These are phyloP conservation scores for Avicennia marina DNA, from an alignment of 257 asterid genomes.

Conservation along the genomic window DNA sequence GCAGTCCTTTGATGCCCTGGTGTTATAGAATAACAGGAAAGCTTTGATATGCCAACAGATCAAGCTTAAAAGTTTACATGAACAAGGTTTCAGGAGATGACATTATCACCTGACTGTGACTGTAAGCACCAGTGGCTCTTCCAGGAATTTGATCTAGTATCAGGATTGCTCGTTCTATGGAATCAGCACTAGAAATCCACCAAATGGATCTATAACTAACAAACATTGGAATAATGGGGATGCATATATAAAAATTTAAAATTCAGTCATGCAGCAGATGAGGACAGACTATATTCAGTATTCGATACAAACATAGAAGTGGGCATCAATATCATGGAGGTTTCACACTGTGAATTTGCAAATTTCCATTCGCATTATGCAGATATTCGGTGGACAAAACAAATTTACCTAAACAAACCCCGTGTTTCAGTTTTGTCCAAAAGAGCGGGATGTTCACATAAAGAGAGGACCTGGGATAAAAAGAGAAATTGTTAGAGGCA, in stretches of 20 bases:
- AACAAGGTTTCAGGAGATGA: too few species aligned
- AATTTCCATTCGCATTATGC: too few species aligned
- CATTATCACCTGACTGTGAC: slow-evolving; percentile 86
- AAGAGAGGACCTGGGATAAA: slow-evolving; percentile 75
- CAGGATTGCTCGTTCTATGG: slow-evolving; percentile 89
- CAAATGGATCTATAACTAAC: slow-evolving; percentile 1
- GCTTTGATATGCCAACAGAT: too few species aligned
- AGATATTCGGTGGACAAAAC: too few species aligned
- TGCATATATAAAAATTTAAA: too few species aligned
- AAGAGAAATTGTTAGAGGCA: slow-evolving; percentile 1
- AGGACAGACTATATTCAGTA: too few species aligned
- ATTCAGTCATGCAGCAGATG: too few species aligned
- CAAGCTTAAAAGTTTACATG: too few species aligned
- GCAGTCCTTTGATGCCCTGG: slow-evolving; percentile 92
- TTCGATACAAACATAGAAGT: too few species aligned
- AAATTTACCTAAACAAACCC: slow-evolving; percentile 72
- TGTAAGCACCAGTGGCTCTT: slow-evolving; percentile 98
- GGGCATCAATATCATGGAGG: too few species aligned
- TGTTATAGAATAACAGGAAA: slow-evolving; percentile 7
- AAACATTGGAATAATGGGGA: too few species aligned
- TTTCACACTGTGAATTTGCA: too few species aligned
- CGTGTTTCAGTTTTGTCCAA: slow-evolving; percentile 89
- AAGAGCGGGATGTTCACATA: slow-evolving; percentile 88
- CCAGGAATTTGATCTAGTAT: slow-evolving; percentile 96
- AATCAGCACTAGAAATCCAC: slow-evolving; percentile 70